Evolutionary conservation across 495 filamentous ascomycete genomes (phyloP).

Genomic region (Podospora bellae-mahoneyi): DNA sequence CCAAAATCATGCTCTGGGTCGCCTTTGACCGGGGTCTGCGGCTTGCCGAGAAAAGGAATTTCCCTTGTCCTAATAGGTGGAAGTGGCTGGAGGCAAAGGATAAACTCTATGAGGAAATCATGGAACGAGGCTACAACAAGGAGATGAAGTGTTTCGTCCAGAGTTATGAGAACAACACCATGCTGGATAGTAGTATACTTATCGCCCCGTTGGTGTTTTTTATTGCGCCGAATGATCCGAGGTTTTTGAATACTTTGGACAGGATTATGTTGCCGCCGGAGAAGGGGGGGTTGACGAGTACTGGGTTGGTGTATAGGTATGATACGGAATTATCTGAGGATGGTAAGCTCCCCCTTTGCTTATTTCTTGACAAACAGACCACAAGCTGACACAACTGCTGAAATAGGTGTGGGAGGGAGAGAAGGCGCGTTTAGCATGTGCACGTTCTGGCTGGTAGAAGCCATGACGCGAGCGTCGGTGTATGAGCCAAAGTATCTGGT

Average conservation of each 20-base stretch:
- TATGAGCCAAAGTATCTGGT: constrained; percentile 61
- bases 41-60: constrained; percentile 63
- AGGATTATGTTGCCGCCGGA: constrained; percentile 62
- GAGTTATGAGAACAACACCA: constrained; percentile 64
- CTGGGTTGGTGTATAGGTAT: constrained; percentile 69
- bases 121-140: constrained; percentile 64
- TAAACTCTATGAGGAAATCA: constrained; percentile 66
- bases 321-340: constrained; percentile 62
- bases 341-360: constrained; percentile 39
- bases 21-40: constrained; percentile 68
- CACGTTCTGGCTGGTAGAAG: constrained; percentile 74
- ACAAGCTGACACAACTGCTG: background rate
- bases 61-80: constrained; percentile 64
- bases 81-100: constrained; percentile 62
- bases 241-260: constrained; percentile 66
- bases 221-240: constrained; percentile 67
- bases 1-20: constrained; percentile 74
- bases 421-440: constrained; percentile 79
- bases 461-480: constrained; percentile 65
- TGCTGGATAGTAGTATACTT: constrained; percentile 66
- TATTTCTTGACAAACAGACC: background rate
- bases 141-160: constrained; percentile 64
- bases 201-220: constrained; percentile 75
- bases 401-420: constrained; percentile 62
- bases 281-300: constrained; percentile 67